Conservation (phyloP, 2,329 filamentous ascomycete species). For the Chaetomium sp. region DNA sequence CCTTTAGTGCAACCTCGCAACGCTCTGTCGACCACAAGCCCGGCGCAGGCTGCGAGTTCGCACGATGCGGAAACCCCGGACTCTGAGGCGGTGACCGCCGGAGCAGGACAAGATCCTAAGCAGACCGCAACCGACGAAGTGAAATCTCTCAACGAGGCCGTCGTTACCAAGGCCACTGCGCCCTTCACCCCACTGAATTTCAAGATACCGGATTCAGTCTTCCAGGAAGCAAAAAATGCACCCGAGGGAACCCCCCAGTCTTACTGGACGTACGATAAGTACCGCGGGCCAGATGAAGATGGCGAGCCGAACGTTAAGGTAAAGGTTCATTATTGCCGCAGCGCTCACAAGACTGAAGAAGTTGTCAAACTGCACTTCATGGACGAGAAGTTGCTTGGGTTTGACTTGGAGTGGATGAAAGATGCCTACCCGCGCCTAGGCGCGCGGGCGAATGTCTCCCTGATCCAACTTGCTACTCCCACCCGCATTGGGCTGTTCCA, state of each 20-base stretch:
- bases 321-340: constrained; percentile 72
- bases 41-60: neutral
- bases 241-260: constrained; percentile 40
- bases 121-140: constrained; percentile 3
- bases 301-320: constrained; percentile 45
- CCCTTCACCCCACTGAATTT: constrained; percentile 37
- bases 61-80: too few species aligned
- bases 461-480: constrained; percentile 77
- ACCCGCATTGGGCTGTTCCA: constrained; percentile 77
- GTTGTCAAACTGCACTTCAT: constrained; percentile 60
- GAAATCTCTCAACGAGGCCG: constrained; percentile 1
- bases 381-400: constrained; percentile 66
- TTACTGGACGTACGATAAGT: constrained; percentile 64
- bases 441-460: constrained; percentile 63
- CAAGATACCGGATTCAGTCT: constrained; percentile 41
- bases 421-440: constrained; percentile 40
- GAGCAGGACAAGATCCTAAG: neutral
- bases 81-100: neutral
- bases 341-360: constrained; percentile 58
- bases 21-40: constrained; percentile 2
- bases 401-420: constrained; percentile 80
- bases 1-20: constrained; percentile 15
- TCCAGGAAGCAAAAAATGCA: constrained; percentile 43
- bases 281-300: constrained; percentile 44
- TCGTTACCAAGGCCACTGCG: constrained; percentile 20